A percentile compares a stretch with the other conserved stretches of the same genome.
These are phyloP conservation scores for Podospora anserina DNA, from an alignment of 495 filamentous ascomycete species.

Conservation along the genomic window DNA sequence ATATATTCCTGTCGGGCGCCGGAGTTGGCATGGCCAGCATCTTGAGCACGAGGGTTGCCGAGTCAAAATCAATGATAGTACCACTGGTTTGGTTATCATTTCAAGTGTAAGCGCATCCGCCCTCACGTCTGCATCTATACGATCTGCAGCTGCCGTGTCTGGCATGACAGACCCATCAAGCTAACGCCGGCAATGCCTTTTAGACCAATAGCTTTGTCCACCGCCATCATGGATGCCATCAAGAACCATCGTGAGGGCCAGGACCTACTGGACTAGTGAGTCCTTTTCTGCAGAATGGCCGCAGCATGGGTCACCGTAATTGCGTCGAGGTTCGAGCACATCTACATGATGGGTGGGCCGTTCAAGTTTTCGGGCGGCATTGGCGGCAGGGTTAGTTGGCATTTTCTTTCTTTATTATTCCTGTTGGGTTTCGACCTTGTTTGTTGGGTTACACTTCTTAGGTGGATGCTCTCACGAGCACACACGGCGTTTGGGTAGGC, in stretches of 20 bases:
- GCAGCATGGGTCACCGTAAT: not conserved
- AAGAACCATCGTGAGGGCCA: conserved; percentile 32
- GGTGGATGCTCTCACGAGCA: conserved; percentile 5
- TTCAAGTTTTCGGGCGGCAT: not conserved
- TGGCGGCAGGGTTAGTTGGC: not conserved
- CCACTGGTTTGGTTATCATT: conserved; percentile 25
- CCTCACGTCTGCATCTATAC: not conserved
- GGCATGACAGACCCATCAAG: conserved; percentile 3
- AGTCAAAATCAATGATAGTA: conserved; percentile 24
- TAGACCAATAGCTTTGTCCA: conserved; percentile 25
- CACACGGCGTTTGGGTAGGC: conserved; percentile 5
- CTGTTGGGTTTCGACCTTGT: not conserved
- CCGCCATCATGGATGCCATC: conserved; percentile 27
- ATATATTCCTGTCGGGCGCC: conserved; percentile 28
- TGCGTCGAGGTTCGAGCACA: not conserved
- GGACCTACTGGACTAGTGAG: conserved; percentile 29
- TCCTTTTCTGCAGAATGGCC: not conserved
- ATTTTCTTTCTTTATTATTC: not conserved
- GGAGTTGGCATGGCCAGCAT: conserved; percentile 25
- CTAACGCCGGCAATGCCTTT: conserved; percentile 2
- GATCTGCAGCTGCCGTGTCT: not conserved
- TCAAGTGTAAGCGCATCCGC: conserved; percentile 24
- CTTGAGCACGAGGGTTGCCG: conserved; percentile 21
- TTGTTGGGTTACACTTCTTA: not conserved
- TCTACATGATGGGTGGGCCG: not conserved